phyloP scores from a whole-genome alignment of 2,329 filamentous ascomycete genomes.

The Aciculosporium take region DNA sequence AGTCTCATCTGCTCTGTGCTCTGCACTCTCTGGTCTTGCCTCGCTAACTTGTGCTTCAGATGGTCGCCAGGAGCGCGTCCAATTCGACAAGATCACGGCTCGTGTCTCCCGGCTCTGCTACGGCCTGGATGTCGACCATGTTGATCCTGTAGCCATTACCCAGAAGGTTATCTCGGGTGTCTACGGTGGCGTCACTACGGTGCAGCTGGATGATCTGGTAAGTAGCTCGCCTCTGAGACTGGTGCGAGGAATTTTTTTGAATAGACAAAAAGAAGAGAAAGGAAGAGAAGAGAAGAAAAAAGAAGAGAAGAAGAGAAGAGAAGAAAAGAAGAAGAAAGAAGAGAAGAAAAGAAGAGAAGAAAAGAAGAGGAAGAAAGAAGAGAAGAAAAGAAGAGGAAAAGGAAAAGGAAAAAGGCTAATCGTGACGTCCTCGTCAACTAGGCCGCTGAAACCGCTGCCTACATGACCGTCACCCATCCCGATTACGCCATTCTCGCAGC shows the following conservation, averaged over 20 bases:
- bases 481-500: conserved; percentile 98
- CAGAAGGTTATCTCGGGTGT: conserved; percentile 99
- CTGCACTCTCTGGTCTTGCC: neutral
- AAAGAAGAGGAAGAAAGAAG: too few relatives aligned
- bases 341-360: too few relatives aligned
- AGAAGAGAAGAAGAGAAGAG: too few relatives aligned
- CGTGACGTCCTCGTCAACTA: conserved; percentile 22
- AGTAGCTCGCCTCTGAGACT: conserved; percentile 30
- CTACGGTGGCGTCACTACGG: conserved; percentile 92
- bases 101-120: conserved; percentile 97
- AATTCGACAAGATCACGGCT: conserved; percentile 99
- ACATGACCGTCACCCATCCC: conserved; percentile 98
- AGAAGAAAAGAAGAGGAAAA: too few relatives aligned
- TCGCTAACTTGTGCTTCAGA: conserved; percentile 41
- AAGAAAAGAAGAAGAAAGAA: too few relatives aligned
- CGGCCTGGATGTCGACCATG: conserved; percentile 83
- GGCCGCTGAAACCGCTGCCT: conserved; percentile 96
- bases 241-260: too few relatives aligned
- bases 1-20: neutral
- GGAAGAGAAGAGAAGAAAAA: too few relatives aligned
- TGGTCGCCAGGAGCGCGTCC: conserved; percentile 98
- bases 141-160: conserved; percentile 94
- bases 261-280: too few relatives aligned
- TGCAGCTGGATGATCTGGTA: conserved; percentile 94
- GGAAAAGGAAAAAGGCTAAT: neutral